Evolutionary conservation across 495 filamentous ascomycete genomes (phyloP).

Genomic region (Xylaria cubensis): DNA sequence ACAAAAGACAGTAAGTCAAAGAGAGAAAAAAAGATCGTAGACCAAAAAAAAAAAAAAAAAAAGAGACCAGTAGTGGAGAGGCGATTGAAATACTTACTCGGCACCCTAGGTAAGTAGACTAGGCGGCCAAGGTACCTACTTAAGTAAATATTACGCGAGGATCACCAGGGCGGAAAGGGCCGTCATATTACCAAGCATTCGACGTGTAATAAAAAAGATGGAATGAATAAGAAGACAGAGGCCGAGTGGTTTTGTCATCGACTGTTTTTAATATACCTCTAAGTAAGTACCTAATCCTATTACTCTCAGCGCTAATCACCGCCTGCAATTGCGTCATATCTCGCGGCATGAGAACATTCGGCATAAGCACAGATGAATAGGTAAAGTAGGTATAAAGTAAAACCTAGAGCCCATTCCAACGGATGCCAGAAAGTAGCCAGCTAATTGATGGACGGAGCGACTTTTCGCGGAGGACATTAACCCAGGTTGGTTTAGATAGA

Average conservation of each 20-base stretch:
- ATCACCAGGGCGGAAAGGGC: background rate
- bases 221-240: background rate
- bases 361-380: background rate
- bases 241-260: slow-evolving; percentile 23
- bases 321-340: slow-evolving; percentile 23
- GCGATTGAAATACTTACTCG: slow-evolving; percentile 14
- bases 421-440: background rate
- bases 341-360: slow-evolving; percentile 15
- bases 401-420: background rate
- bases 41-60: background rate
- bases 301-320: background rate
- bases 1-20: background rate
- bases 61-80: background rate
- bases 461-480: background rate
- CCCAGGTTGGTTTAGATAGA: background rate
- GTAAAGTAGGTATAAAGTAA: background rate
- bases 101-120: background rate
- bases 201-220: slow-evolving; percentile 16
- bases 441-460: background rate
- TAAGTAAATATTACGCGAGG: slow-evolving; percentile 26
- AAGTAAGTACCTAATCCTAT: background rate
- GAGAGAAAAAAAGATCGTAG: background rate
- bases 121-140: background rate
- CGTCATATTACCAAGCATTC: slow-evolving; percentile 15
- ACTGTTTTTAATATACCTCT: background rate